Evolutionary conservation across 2,329 filamentous ascomycete species (phyloP).

Genomic region (Trichoderma sp.): DNA sequence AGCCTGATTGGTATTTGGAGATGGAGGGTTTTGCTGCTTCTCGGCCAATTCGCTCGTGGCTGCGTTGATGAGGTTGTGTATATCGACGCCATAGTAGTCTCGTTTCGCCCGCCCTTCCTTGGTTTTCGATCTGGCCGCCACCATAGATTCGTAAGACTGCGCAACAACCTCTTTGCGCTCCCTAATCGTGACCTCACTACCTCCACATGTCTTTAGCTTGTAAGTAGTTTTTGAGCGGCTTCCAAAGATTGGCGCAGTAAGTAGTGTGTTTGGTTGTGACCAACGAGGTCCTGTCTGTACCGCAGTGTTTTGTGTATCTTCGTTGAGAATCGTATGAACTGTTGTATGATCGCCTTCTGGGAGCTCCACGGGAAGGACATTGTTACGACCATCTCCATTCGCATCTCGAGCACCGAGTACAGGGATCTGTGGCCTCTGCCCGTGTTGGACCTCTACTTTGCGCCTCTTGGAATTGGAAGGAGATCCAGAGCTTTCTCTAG

Average conservation of each 20-base stretch:
- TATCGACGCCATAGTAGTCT: conserved; percentile 90
- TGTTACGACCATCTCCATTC: not conserved
- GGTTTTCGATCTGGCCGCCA: conserved; percentile 66
- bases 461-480: conserved; percentile 37
- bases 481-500: conserved; percentile 23
- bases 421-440: not conserved
- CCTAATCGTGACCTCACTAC: conserved; percentile 57
- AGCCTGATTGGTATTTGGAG: conserved; percentile 32
- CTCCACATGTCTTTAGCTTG: conserved; percentile 56
- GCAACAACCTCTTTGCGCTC: conserved; percentile 50
- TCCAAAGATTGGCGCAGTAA: conserved; percentile 32
- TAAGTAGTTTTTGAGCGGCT: conserved; percentile 36
- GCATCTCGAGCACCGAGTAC: conserved; percentile 5
- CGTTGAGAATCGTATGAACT: not conserved
- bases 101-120: conserved; percentile 69
- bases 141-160: conserved; percentile 65
- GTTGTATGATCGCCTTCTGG: not conserved
- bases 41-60: conserved; percentile 61
- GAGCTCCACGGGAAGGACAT: not conserved
- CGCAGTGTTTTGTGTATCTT: not conserved
- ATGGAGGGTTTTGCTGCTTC: conserved; percentile 28
- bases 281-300: conserved; percentile 23
- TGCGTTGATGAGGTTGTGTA: conserved; percentile 77
- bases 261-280: conserved; percentile 30
- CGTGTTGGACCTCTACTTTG: conserved; percentile 33